Evolutionary conservation across 257 asterid species (phyloP).

Genomic region (Cruciata laevipes): DNA sequence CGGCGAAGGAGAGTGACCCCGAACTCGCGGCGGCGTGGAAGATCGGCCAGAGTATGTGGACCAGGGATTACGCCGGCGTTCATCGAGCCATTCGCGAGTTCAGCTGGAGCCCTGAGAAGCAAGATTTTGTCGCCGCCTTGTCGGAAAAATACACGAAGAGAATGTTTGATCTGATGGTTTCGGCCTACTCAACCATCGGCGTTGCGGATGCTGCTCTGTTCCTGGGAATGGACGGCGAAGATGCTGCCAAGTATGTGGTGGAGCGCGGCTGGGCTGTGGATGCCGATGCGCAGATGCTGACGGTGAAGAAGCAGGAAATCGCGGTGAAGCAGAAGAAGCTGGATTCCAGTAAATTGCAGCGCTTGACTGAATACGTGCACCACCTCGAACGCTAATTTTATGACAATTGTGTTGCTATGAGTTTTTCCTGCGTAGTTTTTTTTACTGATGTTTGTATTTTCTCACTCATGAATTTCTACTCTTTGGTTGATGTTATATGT

Average conservation of each 20-base stretch:
- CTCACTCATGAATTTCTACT: no score
- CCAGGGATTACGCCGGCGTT: conserved; percentile 70
- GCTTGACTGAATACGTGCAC: conserved; percentile 88
- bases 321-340: conserved; percentile 64
- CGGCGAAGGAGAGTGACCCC: conserved; percentile 64
- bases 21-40: conserved; percentile 77
- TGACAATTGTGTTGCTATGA: no score
- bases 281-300: conserved; percentile 56
- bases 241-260: conserved; percentile 54
- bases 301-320: conserved; percentile 57
- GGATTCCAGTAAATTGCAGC: conserved; percentile 77
- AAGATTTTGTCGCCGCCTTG: conserved; percentile 54
- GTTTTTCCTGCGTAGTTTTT: no score
- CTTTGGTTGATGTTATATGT: no score
- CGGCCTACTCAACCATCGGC: conserved; percentile 91
- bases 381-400: conserved; percentile 69
- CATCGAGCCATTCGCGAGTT: conserved; percentile 63
- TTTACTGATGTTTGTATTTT: no score
- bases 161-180: conserved; percentile 72
- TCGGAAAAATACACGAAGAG: conserved; percentile 66
- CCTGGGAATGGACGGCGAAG: conserved; percentile 78
- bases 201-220: conserved; percentile 70
- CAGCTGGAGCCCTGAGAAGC: conserved; percentile 61
- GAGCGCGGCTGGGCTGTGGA: conserved; percentile 83
- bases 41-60: conserved; percentile 84